Evolutionary conservation across 192 early-diverging fungal species (phyloP), one percentile per base, ranked within the genome.

Genomic region (Geosiphon pyriformis): DNA sequence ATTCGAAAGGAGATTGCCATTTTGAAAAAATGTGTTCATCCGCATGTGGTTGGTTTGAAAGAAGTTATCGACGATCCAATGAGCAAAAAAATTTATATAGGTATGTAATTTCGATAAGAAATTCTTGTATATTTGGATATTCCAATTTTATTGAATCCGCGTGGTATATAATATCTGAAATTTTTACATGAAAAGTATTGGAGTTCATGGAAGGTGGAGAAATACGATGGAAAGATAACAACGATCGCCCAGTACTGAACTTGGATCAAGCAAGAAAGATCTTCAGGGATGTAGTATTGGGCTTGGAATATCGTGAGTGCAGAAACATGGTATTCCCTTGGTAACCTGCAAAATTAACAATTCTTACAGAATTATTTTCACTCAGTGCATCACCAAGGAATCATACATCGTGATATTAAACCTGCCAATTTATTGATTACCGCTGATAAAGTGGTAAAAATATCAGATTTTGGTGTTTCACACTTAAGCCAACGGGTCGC

Each of bases 381-480:
- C 52, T 23, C 20, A 91, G 88, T 98, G 54, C 94, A 98, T 69
- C 89, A 89, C 61, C 92, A 90, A 59, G 94, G 97, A 22, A 94
- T 99, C 51, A 87, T 99, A 31, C 97, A 99, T 69, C 85, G 95
- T 33, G 97, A 99, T 67, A 92, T 99, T 74, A 99, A 99, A 80
- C 95, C 97, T 1, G 94, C 95, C 23, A 99, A 99, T 70, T 76
- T 99, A 37, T 78, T 99, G 15, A 74, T 89, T 54, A 90, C 85
- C 1, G 80, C 77, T 31, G 88, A 88, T 22, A 78, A 83, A 3
- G 74, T 83, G 0, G 93, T 96, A 49, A 99, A 99, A 74, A 95
- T 99, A n/a, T 92, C 92, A 0, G 97, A 99, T 68, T 99, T 99
- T 89, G 97, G 97, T 55, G 94, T 97, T 32, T 94, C 91, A 12